These are phyloP conservation scores for Citrus sp. DNA, from an alignment of 345 rosid species.

Conservation along the genomic window DNA sequence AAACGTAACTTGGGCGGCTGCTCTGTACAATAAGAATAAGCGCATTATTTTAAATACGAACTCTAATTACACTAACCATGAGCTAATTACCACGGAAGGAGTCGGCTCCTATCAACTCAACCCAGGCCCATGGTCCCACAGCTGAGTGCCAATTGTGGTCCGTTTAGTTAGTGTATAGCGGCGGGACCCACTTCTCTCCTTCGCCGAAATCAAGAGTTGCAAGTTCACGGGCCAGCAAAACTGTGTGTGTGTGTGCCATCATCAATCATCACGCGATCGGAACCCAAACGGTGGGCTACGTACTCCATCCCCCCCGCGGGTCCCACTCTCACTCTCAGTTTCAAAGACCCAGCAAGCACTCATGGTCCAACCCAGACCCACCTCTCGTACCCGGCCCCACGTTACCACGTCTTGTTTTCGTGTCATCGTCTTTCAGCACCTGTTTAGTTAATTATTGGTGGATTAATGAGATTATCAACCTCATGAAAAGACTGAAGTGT, in stretches of 20 bases:
- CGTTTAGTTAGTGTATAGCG: neutral
- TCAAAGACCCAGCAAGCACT: neutral
- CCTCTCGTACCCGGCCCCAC: neutral
- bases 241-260: neutral
- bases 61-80: no score
- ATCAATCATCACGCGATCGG: constrained; percentile 3
- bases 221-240: neutral
- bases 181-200: neutral
- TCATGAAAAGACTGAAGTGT: neutral
- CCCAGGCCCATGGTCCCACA: neutral
- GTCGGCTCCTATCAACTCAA: neutral
- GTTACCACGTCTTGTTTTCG: no score
- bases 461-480: neutral
- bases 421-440: neutral
- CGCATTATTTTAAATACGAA: no score
- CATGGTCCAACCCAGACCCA: neutral
- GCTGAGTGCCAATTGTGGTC: neutral
- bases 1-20: no score
- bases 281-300: neutral
- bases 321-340: constrained; percentile 6
- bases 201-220: neutral
- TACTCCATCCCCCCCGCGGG: neutral
- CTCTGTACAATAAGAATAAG: no score
- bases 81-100: neutral
- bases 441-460: neutral